Evolutionary conservation across 805 yeast species (phyloP).

Genomic region (Tetrapisispora phaffii): DNA sequence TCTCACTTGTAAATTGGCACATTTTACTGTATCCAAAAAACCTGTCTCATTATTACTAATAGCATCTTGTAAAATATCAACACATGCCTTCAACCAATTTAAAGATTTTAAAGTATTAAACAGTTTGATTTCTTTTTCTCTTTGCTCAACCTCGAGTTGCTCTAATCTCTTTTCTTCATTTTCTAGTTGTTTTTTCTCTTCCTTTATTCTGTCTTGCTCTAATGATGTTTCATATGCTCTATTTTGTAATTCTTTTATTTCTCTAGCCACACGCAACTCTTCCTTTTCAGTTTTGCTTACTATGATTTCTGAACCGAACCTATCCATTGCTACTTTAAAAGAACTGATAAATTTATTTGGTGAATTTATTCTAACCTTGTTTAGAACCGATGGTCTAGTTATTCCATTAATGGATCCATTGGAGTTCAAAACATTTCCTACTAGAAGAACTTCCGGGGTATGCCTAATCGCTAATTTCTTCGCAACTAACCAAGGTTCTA

Average conservation of each 20-base stretch:
- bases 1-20: conserved; percentile 26
- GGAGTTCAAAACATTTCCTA: conserved; percentile 47
- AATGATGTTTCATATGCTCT: conserved; percentile 54
- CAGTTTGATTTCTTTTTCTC: conserved; percentile 10
- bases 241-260: conserved; percentile 55
- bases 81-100: conserved; percentile 18
- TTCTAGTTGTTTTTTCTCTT: conserved; percentile 33
- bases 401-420: conserved; percentile 23
- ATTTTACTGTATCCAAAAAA: not conserved
- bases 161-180: conserved; percentile 9
- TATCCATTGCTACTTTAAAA: conserved; percentile 36
- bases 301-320: conserved; percentile 51
- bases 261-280: conserved; percentile 48
- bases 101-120: conserved; percentile 13
- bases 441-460: conserved; percentile 46
- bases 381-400: conserved; percentile 29
- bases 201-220: conserved; percentile 45
- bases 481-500: conserved; percentile 61
- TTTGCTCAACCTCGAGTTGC: conserved; percentile 4
- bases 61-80: not conserved
- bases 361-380: conserved; percentile 25
- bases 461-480: conserved; percentile 41
- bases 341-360: conserved; percentile 29
- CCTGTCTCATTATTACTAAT: not conserved
- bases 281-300: conserved; percentile 51